Evolutionary conservation across 805 yeast species (phyloP), one percentile per base, ranked within the genome.

Genomic region (Brettanomyces anomalus): DNA sequence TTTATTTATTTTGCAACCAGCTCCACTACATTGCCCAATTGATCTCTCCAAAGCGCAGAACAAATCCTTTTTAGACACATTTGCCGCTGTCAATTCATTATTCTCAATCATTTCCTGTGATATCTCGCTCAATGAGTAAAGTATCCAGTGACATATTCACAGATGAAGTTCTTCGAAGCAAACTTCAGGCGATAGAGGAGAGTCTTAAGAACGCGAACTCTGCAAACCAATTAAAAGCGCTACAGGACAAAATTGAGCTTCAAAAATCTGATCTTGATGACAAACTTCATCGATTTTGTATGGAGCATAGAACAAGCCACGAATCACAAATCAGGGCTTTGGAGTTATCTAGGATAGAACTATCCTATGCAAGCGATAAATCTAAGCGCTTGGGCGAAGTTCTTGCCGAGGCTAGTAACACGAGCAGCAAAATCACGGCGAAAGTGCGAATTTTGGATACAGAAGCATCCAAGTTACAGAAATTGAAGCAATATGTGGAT

Each of bases 391-490:
- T 85, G 44, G 69, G 74, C 26, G 62, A 68, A 28, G 67, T 76
- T 20, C 69, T 85, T 40, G 64, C 77, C 5, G 66, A 71, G 35
- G 82, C 94, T 1, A 78, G 83, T 40, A 72, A 72, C 38, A 65
- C 80, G 43, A 89, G 95, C 5, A 66, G 71, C 33, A 67, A 74
- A 14, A 74, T 89, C 41, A 82, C 95, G 2, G 74, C 74, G 35
- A 76, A 79, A 48, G 85, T 89, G 45, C 70, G 82, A 43, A 59
- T 78, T 2, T 66, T 85, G 34, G 95, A 87, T 57, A 65, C 66
- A 34, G 95, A 89, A 54, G 76, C 81, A 47, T 65, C 70, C 4
- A 72, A 83, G 33, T 85, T 89, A 14, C 63, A 70, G 40, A 64
- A 70, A 36, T 77, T 95, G 0, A 68, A 77, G 17, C 64, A 68